These are phyloP conservation scores for Anthostomella pinea DNA, from an alignment of 2,329 filamentous ascomycete species.

Conservation along the genomic window DNA sequence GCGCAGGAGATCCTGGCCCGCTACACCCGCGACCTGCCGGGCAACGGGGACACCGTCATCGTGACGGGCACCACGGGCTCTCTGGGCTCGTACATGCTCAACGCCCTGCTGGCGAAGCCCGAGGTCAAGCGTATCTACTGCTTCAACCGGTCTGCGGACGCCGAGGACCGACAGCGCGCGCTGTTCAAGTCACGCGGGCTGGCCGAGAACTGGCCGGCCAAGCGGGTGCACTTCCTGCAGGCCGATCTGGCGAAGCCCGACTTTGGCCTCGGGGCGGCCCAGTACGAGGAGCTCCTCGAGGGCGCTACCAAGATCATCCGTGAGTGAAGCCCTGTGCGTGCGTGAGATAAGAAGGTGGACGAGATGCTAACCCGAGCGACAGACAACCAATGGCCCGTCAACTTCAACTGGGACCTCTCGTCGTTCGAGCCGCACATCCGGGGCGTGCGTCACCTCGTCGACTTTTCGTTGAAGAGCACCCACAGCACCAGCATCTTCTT, in stretches of 20 bases:
- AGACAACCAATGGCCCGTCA: slow-evolving; percentile 55
- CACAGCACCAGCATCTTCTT: slow-evolving; percentile 37
- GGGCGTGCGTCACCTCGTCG: slow-evolving; percentile 48
- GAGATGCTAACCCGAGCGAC: neutral
- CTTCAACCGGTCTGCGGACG: slow-evolving; percentile 46
- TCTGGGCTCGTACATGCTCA: slow-evolving; percentile 44
- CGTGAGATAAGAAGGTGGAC: no score
- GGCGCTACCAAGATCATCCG: slow-evolving; percentile 43
- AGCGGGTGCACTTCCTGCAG: slow-evolving; percentile 46
- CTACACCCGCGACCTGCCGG: slow-evolving; percentile 23
- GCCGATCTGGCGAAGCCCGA: slow-evolving; percentile 44
- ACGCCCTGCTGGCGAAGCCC: slow-evolving; percentile 31
- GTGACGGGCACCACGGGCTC: slow-evolving; percentile 49
- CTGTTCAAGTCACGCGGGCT: slow-evolving; percentile 38
- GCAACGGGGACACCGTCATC: slow-evolving; percentile 35
- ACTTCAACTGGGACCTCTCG: slow-evolving; percentile 46
- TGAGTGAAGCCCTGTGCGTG: no score
- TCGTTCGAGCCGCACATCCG: slow-evolving; percentile 50
- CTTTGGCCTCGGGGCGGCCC: slow-evolving; percentile 44
- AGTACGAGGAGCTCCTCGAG: slow-evolving; percentile 36
- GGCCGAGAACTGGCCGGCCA: slow-evolving; percentile 26
- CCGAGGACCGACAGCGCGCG: slow-evolving; percentile 35
- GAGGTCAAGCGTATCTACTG: slow-evolving; percentile 42
- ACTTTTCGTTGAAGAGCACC: slow-evolving; percentile 33
- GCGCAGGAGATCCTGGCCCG: slow-evolving; percentile 22